These are phyloP conservation scores for Tagetes patula DNA, from an alignment of 129 eudicot species.

Conservation along the genomic window DNA sequence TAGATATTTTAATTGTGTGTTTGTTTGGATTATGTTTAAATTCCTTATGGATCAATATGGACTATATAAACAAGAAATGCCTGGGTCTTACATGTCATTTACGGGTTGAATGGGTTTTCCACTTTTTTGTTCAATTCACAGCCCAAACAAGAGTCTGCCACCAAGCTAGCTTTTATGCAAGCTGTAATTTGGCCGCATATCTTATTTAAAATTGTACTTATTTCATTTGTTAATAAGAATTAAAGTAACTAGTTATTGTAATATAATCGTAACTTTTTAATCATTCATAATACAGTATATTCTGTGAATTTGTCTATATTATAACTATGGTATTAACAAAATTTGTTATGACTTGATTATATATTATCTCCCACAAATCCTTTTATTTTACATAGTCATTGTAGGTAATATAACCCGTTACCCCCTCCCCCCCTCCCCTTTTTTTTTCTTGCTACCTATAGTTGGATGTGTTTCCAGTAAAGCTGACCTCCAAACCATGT, in stretches of 20 bases:
- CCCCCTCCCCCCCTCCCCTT: too few relatives aligned
- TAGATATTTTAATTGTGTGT: background rate
- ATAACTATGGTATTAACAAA: background rate
- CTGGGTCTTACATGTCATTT: background rate
- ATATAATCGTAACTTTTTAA: background rate
- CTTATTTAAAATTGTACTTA: background rate
- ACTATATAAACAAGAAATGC: background rate
- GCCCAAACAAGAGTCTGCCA: background rate
- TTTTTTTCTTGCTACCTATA: background rate
- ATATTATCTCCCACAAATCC: background rate
- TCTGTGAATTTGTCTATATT: background rate
- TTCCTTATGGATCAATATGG: slow-evolving; percentile 1
- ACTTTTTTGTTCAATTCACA: background rate
- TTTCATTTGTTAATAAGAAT: background rate
- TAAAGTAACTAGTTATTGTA: background rate
- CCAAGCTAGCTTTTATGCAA: background rate
- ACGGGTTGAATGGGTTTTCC: slow-evolving; percentile 1
- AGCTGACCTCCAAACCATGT: background rate
- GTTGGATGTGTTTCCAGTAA: background rate
- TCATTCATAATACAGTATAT: background rate
- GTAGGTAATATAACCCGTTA: too few relatives aligned
- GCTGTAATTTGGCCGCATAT: background rate
- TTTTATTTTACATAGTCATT: background rate
- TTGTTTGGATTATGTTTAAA: background rate
- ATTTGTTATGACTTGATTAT: background rate